Percentiles rank a stretch among this genome's conserved stretches.
Conservation (phyloP, 139 green algal genomes). For the Diplosphaera chodatii region DNA sequence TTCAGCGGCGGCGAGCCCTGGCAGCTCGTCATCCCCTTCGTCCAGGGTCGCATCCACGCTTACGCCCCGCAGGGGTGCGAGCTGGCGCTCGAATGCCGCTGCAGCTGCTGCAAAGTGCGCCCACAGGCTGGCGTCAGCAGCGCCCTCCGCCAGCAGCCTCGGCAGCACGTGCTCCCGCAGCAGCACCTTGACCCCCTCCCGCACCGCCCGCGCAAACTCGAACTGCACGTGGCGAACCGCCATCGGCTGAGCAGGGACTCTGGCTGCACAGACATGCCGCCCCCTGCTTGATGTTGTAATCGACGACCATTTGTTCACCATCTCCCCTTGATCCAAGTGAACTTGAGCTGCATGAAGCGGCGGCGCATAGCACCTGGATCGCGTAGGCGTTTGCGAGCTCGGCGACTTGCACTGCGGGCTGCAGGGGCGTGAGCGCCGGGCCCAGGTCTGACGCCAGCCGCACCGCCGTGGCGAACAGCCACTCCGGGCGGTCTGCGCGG, state of each 20-base stretch:
- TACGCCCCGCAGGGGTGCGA: conserved; percentile 9
- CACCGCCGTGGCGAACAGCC: conserved; percentile 36
- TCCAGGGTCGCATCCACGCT: not conserved
- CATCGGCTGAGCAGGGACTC: too few relatives aligned
- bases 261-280: too few relatives aligned
- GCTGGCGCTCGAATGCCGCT: conserved; percentile 27
- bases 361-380: conserved; percentile 1
- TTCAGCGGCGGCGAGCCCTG: not conserved
- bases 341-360: too few relatives aligned
- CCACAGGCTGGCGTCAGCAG: conserved; percentile 19
- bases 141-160: conserved; percentile 10
- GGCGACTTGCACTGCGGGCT: conserved; percentile 23
- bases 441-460: conserved; percentile 5
- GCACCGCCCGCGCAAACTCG: conserved; percentile 37
- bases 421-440: conserved; percentile 19
- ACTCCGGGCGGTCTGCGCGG: conserved; percentile 34
- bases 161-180: conserved; percentile 36
- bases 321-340: too few relatives aligned
- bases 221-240: too few relatives aligned
- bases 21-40: not conserved
- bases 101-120: conserved; percentile 36
- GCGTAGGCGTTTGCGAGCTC: conserved; percentile 7
- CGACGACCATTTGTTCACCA: too few relatives aligned
- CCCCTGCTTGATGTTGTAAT: too few relatives aligned
- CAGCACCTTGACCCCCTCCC: conserved; percentile 19